Base-by-base conservation (phyloP, 2,329 filamentous ascomycete genomes). In the Thielaviopsis populi region DNA sequence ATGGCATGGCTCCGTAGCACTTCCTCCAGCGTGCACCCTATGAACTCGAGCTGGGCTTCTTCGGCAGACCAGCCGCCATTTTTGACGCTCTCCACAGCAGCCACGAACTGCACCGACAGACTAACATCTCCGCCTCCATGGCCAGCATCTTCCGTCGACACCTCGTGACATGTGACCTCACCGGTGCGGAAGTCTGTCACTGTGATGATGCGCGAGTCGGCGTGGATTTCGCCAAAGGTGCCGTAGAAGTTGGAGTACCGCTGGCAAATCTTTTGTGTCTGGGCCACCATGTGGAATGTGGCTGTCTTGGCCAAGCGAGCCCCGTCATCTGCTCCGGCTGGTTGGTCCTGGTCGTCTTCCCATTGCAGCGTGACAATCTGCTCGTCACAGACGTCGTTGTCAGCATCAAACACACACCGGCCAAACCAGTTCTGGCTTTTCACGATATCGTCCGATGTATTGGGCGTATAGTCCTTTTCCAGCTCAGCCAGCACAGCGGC, bases 351-450 rank as follows among this genome's bases (percentile, higher is more conserved):
- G 66, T 88, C 85, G 54, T 95, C 89, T 13, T 91, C 87, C 91
- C 92, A 97, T 3, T 82, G 84, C 62, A 97, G 83, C 0, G 88
- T 92, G 22, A 97, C 94, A 30, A 87, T 81, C 73, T 97, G 92
- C 70, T 97, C 90, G 72, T 99, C 94, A 70, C 86, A 89, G 50
- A 97, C 94, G 70, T 95, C 85, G 74, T 97, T 99, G 74, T 95
- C 91, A 3, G 86, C 79, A 72, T 96, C 94, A 75, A 86, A 97
- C 1, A 97, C 94, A 71, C 94, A 99, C n/a, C 92, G 84, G 0
- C 94, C 94, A 71, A 91, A 97, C 90, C 91, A 87, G 68, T 86
- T 86, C 10, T 79, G 76, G 4, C 75, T 75, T 2, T 77, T 76
- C 1, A 80, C 71, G n/a, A 78, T 75, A 1, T 74, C 70, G 62